phyloP scores from a whole-genome alignment of 768 basidiomycete species.

The Crepidotus variabilis region DNA sequence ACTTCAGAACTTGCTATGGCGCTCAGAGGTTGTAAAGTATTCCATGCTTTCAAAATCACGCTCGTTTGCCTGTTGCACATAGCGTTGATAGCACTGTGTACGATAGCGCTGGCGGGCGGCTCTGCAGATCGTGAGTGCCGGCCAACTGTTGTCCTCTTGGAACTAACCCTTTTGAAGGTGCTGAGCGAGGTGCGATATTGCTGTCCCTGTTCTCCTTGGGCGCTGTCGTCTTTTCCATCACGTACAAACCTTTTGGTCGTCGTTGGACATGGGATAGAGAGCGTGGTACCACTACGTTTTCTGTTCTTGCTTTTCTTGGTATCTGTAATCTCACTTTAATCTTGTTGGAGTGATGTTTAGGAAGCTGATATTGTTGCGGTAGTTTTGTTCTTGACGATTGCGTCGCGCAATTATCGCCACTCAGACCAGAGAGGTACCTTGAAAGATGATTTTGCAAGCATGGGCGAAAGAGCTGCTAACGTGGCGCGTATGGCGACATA shows the following conservation, averaged over 20 bases:
- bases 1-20: too few relatives aligned
- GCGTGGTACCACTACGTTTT: neutral
- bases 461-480: too few relatives aligned
- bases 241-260: neutral
- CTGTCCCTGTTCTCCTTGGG: neutral
- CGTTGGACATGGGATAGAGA: neutral
- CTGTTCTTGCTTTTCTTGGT: neutral
- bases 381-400: neutral
- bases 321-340: neutral
- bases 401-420: too few relatives aligned
- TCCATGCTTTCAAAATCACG: too few relatives aligned
- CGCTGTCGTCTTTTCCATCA: neutral
- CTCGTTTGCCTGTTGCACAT: too few relatives aligned
- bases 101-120: too few relatives aligned
- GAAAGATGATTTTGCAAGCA: too few relatives aligned
- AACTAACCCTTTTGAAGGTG: neutral
- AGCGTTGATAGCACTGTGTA: too few relatives aligned
- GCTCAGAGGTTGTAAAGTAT: too few relatives aligned
- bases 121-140: too few relatives aligned
- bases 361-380: neutral
- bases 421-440: too few relatives aligned
- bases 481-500: neutral
- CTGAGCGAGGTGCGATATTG: neutral
- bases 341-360: neutral
- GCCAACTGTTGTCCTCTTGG: too few relatives aligned